Evolutionary conservation across 2,329 filamentous ascomycete genomes (phyloP).

Genomic region (Podosphaera xanthii): DNA sequence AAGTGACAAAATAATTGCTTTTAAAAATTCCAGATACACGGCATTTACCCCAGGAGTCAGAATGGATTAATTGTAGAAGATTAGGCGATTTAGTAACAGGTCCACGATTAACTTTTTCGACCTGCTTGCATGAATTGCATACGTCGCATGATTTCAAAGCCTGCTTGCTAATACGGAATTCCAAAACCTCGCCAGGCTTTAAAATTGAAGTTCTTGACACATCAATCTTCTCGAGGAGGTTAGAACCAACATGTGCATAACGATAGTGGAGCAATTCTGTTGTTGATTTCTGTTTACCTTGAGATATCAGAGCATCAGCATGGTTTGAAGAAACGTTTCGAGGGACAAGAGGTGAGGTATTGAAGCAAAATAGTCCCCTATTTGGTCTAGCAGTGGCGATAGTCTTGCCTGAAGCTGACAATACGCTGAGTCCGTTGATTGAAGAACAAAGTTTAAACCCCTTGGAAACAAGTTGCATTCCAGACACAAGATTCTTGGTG

Average conservation of each 20-base stretch:
- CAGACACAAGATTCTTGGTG: too few species aligned
- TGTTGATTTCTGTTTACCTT: neutral
- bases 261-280: neutral
- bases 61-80: neutral
- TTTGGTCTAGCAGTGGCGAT: neutral
- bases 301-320: neutral
- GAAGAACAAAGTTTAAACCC: neutral
- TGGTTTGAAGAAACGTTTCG: neutral
- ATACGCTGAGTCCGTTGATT: neutral
- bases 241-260: neutral
- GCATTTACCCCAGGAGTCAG: neutral
- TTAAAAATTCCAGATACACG: neutral
- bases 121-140: too few species aligned
- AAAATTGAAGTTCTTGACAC: neutral
- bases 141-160: too few species aligned
- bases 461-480: too few species aligned
- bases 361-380: neutral
- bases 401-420: neutral
- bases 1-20: neutral
- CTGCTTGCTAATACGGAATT: neutral
- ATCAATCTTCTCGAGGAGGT: too few species aligned
- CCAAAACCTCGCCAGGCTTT: neutral
- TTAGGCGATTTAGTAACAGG: neutral
- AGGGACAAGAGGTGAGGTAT: neutral
- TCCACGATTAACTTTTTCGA: too few species aligned